phyloP scores from a whole-genome alignment of 2,329 filamentous ascomycete genomes.

The Aspergillus neotritici region DNA sequence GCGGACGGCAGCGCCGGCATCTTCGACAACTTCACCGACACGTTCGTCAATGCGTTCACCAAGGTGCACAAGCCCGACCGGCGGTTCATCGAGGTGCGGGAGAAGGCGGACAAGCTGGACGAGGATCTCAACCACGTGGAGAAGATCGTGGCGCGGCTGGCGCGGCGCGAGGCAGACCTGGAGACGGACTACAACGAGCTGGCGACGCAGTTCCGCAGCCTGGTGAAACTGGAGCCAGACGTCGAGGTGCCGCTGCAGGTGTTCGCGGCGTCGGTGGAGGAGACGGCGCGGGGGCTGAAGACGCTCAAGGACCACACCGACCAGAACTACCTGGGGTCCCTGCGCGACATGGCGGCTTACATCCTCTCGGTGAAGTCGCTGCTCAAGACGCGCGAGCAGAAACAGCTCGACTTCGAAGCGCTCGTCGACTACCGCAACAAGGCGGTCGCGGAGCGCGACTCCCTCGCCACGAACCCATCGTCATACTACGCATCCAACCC shows the following conservation, averaged over 20 bases:
- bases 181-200: slow-evolving; percentile 85
- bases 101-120: slow-evolving; percentile 87
- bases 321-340: slow-evolving; percentile 85
- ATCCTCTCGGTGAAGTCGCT: slow-evolving; percentile 79
- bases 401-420: slow-evolving; percentile 95
- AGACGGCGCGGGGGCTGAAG: slow-evolving; percentile 71
- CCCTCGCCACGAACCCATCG: slow-evolving; percentile 60
- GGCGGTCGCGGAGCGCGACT: slow-evolving; percentile 78
- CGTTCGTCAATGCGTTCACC: slow-evolving; percentile 93
- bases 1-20: slow-evolving; percentile 54
- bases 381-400: slow-evolving; percentile 89
- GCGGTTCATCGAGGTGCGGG: slow-evolving; percentile 88
- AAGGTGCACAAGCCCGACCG: slow-evolving; percentile 94
- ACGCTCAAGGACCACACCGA: slow-evolving; percentile 86
- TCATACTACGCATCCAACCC: slow-evolving; percentile 52
- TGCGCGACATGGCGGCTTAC: slow-evolving; percentile 95
- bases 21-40: slow-evolving; percentile 92
- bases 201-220: slow-evolving; percentile 88
- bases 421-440: slow-evolving; percentile 94
- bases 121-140: slow-evolving; percentile 90
- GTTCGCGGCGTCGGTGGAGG: slow-evolving; percentile 80
- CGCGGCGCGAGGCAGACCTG: slow-evolving; percentile 78
- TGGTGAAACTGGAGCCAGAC: slow-evolving; percentile 81
- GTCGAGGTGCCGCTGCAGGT: slow-evolving; percentile 76
- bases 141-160: slow-evolving; percentile 89